A percentile compares a stretch with the other conserved stretches of the same genome.
Evolutionary conservation across 2,329 filamentous ascomycete genomes (phyloP).

Genomic region (Fusarium veterinarium): DNA sequence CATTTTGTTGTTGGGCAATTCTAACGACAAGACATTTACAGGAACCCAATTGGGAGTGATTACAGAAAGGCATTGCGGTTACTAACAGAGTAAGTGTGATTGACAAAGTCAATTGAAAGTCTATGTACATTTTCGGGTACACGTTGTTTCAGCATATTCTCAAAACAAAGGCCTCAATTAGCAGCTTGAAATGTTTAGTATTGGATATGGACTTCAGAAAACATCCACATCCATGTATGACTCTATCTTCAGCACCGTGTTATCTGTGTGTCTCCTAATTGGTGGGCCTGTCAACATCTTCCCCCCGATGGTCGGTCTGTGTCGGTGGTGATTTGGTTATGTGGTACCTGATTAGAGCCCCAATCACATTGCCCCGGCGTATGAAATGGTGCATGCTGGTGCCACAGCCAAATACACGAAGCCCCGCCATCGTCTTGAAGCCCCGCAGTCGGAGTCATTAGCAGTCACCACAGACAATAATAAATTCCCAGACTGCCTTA

Average conservation of each 20-base stretch:
- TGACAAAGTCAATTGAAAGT: neutral
- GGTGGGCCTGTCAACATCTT: conserved; percentile 23
- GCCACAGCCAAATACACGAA: conserved; percentile 20
- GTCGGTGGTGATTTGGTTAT: conserved; percentile 8
- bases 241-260: conserved; percentile 28
- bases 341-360: conserved; percentile 32
- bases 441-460: conserved; percentile 45
- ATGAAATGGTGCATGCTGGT: conserved; percentile 5
- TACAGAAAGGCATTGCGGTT: neutral
- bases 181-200: neutral
- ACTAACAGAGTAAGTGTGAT: neutral
- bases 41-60: neutral
- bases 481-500: conserved; percentile 38
- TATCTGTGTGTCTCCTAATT: conserved; percentile 34
- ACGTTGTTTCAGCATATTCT: neutral
- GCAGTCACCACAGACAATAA: conserved; percentile 38
- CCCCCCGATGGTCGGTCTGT: conserved; percentile 22
- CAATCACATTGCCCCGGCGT: conserved; percentile 25
- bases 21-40: neutral
- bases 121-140: neutral
- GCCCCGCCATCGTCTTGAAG: conserved; percentile 43
- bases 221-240: neutral
- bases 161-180: neutral
- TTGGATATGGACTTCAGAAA: neutral
- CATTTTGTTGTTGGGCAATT: neutral